Base-by-base conservation (phyloP, 2,329 filamentous ascomycete species). In the Chaetomium globosum region DNA sequence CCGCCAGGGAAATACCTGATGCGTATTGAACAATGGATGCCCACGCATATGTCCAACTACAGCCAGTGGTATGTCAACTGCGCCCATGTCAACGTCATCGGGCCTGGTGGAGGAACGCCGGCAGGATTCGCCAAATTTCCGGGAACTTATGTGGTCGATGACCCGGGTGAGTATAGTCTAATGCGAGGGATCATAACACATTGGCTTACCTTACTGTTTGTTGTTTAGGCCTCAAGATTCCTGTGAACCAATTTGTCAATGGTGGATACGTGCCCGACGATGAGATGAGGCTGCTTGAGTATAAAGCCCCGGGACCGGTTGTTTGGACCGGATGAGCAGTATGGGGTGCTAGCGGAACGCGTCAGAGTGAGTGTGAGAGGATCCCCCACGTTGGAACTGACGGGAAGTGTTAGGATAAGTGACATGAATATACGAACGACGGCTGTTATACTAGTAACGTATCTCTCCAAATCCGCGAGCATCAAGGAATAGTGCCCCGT, bases 11-110 rank as follows among this genome's bases (percentile, higher is more conserved):
- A 61, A 19, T 69, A 69, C 46, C 46, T 69, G 48, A 67, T 69
- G 67, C 63, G 67, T 26, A 67, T 69, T 54, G 67, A 69, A 54
- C 53, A 67, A 9, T 64, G 59, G 12, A 51, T 61, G 30, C 67
- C 67, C 48, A 64, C 63, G 3, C 7, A n/a, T 16, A 8, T 13
- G 3, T 28, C 23, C 16, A 53, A 53, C 26, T 69, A 67, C 57
- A 43, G 28, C n/a, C 63, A 69, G 58, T 69, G 53, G 31, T 69
- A 67, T 36, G 58, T 69, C 39, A 69, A 69, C 67, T 69, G 67
- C 49, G 67, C 67, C 4, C 31, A 59, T 13, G 58, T 69, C n/a
- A 65, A 69, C 36, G 64, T 69, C 33, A 61, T 65, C 23, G 67
- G 67, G 9, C 49, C 57, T 0, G 67, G 67, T 5, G 67, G 67